phyloP scores from a whole-genome alignment of 2,329 filamentous ascomycete species.

The Cytospora schulzeri region DNA sequence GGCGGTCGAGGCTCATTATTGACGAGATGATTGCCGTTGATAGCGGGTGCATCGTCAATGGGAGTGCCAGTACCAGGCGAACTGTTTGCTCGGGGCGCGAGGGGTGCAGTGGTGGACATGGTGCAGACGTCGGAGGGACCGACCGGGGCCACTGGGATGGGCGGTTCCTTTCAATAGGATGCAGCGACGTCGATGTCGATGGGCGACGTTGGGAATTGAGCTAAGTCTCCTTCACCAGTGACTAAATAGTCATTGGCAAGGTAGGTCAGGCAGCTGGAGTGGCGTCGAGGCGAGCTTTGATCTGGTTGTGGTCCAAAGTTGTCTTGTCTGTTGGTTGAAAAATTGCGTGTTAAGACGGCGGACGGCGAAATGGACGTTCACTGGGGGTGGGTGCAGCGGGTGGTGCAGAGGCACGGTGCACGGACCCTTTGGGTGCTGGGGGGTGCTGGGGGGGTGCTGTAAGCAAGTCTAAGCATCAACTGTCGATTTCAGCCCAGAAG shows the following conservation, averaged over 20 bases:
- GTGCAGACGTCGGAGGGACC: slow-evolving; percentile 6
- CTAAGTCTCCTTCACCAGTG: slow-evolving; percentile 12
- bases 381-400: neutral
- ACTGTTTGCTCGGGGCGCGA: slow-evolving; percentile 18
- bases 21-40: slow-evolving; percentile 38
- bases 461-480: neutral
- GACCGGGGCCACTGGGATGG: neutral
- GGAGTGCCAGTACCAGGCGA: slow-evolving; percentile 25
- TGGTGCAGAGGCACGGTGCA: neutral
- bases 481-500: neutral
- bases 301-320: slow-evolving; percentile 16
- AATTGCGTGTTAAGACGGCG: slow-evolving; percentile 20
- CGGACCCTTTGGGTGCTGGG: neutral
- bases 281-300: slow-evolving; percentile 11
- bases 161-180: slow-evolving; percentile 10
- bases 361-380: slow-evolving; percentile 5
- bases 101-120: slow-evolving; percentile 25
- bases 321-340: slow-evolving; percentile 11
- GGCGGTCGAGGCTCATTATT: slow-evolving; percentile 46
- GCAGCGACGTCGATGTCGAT: slow-evolving; percentile 11
- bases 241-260: slow-evolving; percentile 21
- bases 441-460: too few relatives aligned
- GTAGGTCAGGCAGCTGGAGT: slow-evolving; percentile 17
- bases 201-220: slow-evolving; percentile 9
- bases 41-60: slow-evolving; percentile 34